Evolutionary conservation across 345 rosid species (phyloP).

Genomic region (Stellera chamaejasme): DNA sequence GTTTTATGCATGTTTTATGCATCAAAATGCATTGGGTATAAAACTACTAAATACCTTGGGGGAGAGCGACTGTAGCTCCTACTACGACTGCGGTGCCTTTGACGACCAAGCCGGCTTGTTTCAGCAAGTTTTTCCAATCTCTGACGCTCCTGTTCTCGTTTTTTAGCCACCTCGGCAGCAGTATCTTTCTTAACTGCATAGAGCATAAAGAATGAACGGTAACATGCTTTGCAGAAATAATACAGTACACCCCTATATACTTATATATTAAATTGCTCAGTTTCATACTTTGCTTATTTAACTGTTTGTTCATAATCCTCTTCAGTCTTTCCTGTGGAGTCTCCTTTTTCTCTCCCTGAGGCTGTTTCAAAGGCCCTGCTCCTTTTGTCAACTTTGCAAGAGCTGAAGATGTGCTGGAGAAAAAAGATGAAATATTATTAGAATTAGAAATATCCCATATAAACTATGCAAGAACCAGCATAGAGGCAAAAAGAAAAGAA

Average conservation of each 20-base stretch:
- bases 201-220: background rate
- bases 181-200: slow-evolving; percentile 89
- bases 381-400: slow-evolving; percentile 74
- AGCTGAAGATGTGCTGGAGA: slow-evolving; percentile 56
- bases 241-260: background rate
- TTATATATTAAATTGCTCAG: slow-evolving; percentile 4
- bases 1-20: background rate
- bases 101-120: slow-evolving; percentile 65
- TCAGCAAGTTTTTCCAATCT: slow-evolving; percentile 88
- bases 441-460: background rate
- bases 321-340: slow-evolving; percentile 97
- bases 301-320: slow-evolving; percentile 92
- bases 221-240: background rate
- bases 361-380: slow-evolving; percentile 52
- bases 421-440: background rate
- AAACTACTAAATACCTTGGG: slow-evolving; percentile 47
- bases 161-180: slow-evolving; percentile 88
- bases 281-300: slow-evolving; percentile 80
- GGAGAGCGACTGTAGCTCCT: slow-evolving; percentile 86
- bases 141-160: slow-evolving; percentile 85
- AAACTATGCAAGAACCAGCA: background rate
- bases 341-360: slow-evolving; percentile 68
- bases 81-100: slow-evolving; percentile 71
- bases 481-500: background rate
- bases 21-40: background rate